phyloP scores from a whole-genome alignment of 139 green algal species.

The Coelastrella sp. region DNA sequence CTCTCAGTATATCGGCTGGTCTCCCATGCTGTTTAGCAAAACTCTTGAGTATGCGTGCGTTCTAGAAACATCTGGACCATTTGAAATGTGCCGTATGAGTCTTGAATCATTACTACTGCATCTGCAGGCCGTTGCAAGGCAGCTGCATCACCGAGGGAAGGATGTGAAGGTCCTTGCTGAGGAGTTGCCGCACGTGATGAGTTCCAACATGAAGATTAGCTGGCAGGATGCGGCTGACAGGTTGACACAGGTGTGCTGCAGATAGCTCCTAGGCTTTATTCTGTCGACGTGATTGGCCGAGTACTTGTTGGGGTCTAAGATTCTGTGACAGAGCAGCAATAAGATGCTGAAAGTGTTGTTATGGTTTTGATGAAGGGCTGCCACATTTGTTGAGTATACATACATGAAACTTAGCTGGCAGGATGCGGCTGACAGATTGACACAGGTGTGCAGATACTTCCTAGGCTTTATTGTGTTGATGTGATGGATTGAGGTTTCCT shows the following conservation, averaged over 20 bases:
- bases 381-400: conserved; percentile 17
- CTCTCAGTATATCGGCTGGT: no score
- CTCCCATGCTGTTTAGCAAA: no score
- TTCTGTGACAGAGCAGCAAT: neutral
- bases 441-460: neutral
- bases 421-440: conserved; percentile 33
- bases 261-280: no score
- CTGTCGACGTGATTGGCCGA: neutral
- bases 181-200: conserved; percentile 43
- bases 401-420: conserved; percentile 28
- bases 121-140: conserved; percentile 37
- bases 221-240: conserved; percentile 35
- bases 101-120: neutral
- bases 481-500: no score
- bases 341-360: no score
- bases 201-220: conserved; percentile 16
- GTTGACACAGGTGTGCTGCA: conserved; percentile 4
- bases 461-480: no score
- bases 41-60: no score
- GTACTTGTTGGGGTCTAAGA: neutral
- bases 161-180: conserved; percentile 22
- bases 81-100: neutral
- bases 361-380: conserved; percentile 33
- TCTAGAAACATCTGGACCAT: conserved; percentile 44
- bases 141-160: conserved; percentile 1